Conservation (phyloP, 2,329 filamentous ascomycete genomes). For the Beauveria brongniartii region DNA sequence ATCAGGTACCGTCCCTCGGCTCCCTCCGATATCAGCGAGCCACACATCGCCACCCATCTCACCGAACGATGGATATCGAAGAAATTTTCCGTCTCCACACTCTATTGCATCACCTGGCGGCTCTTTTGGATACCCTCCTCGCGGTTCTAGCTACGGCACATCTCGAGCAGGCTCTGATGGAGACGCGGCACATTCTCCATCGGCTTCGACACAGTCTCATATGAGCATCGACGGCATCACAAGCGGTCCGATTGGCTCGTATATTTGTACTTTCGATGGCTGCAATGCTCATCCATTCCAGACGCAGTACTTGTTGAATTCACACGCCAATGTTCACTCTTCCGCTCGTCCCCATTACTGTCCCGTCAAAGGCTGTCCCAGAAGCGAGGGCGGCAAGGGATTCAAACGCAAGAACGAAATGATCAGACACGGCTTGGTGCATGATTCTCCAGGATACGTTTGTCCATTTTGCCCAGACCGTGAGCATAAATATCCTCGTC, state of each 20-base stretch:
- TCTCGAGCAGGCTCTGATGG: background rate
- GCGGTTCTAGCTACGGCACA: background rate
- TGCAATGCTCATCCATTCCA: conserved; percentile 69
- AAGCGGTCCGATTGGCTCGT: conserved; percentile 42
- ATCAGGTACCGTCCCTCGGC: conserved; percentile 23
- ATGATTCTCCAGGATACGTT: conserved; percentile 88
- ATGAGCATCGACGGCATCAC: conserved; percentile 44
- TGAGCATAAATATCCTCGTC: conserved; percentile 89
- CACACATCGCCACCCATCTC: conserved; percentile 40
- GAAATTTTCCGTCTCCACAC: conserved; percentile 40
- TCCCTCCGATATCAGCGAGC: conserved; percentile 22
- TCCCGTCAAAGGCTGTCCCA: conserved; percentile 52
- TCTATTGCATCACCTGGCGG: conserved; percentile 29
- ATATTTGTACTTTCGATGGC: conserved; percentile 50
- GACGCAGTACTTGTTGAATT: conserved; percentile 70
- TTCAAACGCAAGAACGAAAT: conserved; percentile 69
- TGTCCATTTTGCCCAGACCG: conserved; percentile 93
- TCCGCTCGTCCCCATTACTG: conserved; percentile 59
- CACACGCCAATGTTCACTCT: conserved; percentile 67
- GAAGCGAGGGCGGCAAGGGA: conserved; percentile 55
- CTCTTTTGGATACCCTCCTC: conserved; percentile 28
- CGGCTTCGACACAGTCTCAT: conserved; percentile 1
- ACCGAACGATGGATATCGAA: conserved; percentile 37
- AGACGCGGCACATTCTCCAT: background rate
- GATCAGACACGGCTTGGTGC: conserved; percentile 75